A percentile compares a stretch with the other conserved stretches of the same genome.
Conservation (phyloP, 257 asterid genomes). For the Przewalskia tangutica region DNA sequence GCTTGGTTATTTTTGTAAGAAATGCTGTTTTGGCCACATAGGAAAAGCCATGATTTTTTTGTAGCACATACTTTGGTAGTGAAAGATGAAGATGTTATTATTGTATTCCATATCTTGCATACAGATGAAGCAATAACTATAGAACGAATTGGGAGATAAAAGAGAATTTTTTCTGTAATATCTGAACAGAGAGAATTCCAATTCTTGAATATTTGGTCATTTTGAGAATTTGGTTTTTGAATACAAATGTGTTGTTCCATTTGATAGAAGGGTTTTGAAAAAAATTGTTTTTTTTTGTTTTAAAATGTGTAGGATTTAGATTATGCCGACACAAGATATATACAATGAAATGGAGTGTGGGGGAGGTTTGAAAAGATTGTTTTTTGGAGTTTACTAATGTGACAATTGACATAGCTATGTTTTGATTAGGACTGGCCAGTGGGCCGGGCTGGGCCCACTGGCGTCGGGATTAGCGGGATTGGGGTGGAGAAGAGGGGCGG, state of each 20-base stretch:
- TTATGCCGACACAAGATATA: neutral
- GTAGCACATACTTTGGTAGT: neutral
- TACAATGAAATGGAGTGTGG: neutral
- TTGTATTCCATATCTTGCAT: constrained; percentile 26
- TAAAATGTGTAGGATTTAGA: neutral
- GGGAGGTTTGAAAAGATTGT: no score
- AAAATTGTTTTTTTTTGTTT: neutral
- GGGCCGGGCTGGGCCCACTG: no score
- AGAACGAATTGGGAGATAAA: constrained; percentile 24
- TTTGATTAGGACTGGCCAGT: no score
- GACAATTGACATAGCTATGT: neutral
- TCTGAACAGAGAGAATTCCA: constrained; percentile 21
- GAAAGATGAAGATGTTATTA: constrained; percentile 17
- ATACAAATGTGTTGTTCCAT: neutral
- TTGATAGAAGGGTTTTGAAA: neutral
- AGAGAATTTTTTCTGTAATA: constrained; percentile 20
- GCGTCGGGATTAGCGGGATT: no score
- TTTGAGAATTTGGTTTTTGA: neutral
- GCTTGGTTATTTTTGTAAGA: neutral
- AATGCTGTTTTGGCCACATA: constrained; percentile 8
- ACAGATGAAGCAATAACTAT: constrained; percentile 25
- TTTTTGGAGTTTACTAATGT: neutral
- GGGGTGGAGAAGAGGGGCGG: no score
- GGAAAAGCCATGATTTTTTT: constrained; percentile 27
- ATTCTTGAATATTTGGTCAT: neutral